Conservation (phyloP, 164 flowering plant genomes). For the Litsea cubeba region DNA sequence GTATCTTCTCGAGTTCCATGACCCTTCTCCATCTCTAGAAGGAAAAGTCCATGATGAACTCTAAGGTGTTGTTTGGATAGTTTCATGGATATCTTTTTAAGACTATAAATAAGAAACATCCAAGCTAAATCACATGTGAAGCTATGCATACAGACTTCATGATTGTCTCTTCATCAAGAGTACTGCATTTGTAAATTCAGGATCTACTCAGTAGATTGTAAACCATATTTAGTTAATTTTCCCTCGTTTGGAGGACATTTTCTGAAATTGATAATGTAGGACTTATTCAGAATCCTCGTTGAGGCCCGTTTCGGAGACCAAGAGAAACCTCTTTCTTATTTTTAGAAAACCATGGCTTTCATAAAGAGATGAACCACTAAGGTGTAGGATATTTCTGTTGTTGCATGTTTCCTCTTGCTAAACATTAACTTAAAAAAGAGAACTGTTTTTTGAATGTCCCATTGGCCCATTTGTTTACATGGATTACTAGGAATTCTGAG, state of each 20-base stretch:
- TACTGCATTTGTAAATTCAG: background rate
- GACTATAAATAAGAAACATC: no score
- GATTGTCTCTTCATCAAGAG: background rate
- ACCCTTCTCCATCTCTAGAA: slow-evolving; percentile 5
- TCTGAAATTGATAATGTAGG: background rate
- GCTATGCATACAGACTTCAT: background rate
- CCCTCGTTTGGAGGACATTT: background rate
- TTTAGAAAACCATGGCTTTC: background rate
- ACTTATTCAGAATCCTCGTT: background rate
- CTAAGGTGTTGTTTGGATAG: slow-evolving; percentile 4
- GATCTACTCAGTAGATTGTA: background rate
- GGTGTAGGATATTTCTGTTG: background rate
- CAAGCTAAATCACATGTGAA: no score
- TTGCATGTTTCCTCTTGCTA: background rate
- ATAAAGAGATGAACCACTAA: background rate
- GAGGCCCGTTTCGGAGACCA: background rate
- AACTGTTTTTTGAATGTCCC: background rate
- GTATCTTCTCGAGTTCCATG: slow-evolving; percentile 34
- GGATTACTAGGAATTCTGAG: background rate
- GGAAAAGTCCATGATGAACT: slow-evolving; percentile 21
- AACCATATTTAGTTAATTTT: background rate
- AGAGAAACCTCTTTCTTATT: no score
- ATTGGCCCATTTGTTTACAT: no score
- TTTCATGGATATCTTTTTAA: background rate
- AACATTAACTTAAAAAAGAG: background rate